These are phyloP conservation scores for Kazachstania bromeliacearum DNA, from an alignment of 805 yeast genomes.

Conservation along the genomic window DNA sequence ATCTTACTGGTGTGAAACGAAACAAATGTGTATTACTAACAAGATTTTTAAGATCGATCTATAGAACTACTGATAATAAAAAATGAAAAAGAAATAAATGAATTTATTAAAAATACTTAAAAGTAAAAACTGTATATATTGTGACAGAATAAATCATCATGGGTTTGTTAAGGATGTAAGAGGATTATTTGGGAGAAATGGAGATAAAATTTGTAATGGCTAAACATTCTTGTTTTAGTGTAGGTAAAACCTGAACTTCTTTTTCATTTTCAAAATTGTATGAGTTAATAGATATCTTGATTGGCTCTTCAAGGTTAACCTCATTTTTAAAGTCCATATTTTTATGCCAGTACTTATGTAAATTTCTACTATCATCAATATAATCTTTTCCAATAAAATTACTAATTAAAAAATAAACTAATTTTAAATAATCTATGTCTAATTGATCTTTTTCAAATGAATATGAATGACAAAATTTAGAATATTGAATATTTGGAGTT, in stretches of 20 bases:
- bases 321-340: constrained; percentile 1
- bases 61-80: too few relatives aligned
- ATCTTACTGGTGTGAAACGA: too few relatives aligned
- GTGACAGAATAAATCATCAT: too few relatives aligned
- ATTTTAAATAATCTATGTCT: neutral
- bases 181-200: too few relatives aligned
- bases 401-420: neutral
- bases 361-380: neutral
- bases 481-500: neutral
- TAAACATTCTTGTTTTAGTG: neutral
- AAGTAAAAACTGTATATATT: too few relatives aligned
- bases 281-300: constrained; percentile 1
- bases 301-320: neutral
- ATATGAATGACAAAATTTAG: neutral
- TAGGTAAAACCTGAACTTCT: neutral
- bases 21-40: too few relatives aligned
- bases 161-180: too few relatives aligned
- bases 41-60: too few relatives aligned
- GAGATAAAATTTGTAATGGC: neutral
- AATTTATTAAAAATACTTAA: too few relatives aligned
- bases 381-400: neutral
- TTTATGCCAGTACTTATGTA: neutral
- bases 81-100: too few relatives aligned
- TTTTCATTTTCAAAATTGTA: neutral
- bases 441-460: neutral